These are phyloP conservation scores for Penicillium sp. DNA, from an alignment of 2,329 filamentous ascomycete species.

Conservation along the genomic window DNA sequence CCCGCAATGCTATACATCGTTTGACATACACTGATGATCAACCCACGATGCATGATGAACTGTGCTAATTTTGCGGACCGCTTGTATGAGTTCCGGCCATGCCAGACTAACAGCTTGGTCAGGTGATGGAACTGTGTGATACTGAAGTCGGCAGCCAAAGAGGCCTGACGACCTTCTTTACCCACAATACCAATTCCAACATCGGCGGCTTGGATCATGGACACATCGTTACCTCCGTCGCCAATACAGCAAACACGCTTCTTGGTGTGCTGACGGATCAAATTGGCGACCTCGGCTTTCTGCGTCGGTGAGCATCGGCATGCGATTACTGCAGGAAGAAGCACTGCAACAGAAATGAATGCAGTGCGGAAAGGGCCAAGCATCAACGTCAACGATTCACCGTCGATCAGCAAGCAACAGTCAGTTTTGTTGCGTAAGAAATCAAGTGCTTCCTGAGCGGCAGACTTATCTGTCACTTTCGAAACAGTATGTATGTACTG, in stretches of 20 bases:
- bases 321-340: conserved; percentile 86
- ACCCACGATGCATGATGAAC: conserved; percentile 94
- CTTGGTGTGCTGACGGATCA: conserved; percentile 88
- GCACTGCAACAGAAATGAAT: conserved; percentile 86
- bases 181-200: conserved; percentile 97
- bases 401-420: conserved; percentile 91
- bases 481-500: conserved; percentile 95
- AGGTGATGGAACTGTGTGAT: conserved; percentile 94
- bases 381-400: conserved; percentile 82
- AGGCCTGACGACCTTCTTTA: conserved; percentile 94
- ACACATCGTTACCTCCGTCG: conserved; percentile 96
- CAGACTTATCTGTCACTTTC: conserved; percentile 78
- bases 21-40: conserved; percentile 94
- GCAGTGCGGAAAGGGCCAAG: conserved; percentile 77
- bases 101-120: conserved; percentile 97
- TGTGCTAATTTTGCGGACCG: conserved; percentile 91
- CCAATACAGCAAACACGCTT: conserved; percentile 98
- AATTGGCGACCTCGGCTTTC: conserved; percentile 87
- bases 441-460: conserved; percentile 83
- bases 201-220: conserved; percentile 98
- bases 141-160: conserved; percentile 91
- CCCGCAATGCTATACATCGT: conserved; percentile 96
- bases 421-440: conserved; percentile 81
- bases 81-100: conserved; percentile 96
- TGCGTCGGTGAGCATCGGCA: conserved; percentile 96